phyloP scores from a whole-genome alignment of 1,284 basidiomycete genomes.

The Fomes fomentarius region DNA sequence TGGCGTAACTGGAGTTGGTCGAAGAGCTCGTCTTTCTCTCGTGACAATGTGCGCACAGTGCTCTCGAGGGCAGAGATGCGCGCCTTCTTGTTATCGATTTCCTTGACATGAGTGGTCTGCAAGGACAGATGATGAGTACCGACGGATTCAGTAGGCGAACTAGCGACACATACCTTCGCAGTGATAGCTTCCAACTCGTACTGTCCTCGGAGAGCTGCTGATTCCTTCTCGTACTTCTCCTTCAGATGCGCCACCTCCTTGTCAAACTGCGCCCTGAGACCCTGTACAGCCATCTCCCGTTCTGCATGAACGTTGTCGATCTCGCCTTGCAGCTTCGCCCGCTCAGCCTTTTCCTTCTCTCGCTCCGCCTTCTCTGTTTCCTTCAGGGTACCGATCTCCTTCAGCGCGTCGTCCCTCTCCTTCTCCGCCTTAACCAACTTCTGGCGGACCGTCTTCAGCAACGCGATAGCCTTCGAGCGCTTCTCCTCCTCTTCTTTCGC shows the following conservation, averaged over 20 bases:
- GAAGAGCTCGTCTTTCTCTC: constrained; percentile 80
- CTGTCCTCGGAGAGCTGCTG: constrained; percentile 65
- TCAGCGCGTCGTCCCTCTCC: constrained; percentile 79
- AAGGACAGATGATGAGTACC: too few relatives aligned
- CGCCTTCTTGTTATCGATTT: constrained; percentile 60
- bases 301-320: constrained; percentile 64
- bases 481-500: constrained; percentile 96
- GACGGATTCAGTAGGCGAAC: too few relatives aligned
- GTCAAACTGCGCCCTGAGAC: constrained; percentile 75
- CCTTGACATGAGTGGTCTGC: constrained; percentile 75
- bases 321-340: constrained; percentile 56
- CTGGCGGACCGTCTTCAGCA: constrained; percentile 90
- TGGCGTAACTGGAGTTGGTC: constrained; percentile 85
- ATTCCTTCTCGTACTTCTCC: constrained; percentile 78
- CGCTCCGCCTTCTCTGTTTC: constrained; percentile 63
- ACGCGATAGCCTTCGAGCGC: constrained; percentile 86
- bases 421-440: constrained; percentile 93
- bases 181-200: constrained; percentile 78
- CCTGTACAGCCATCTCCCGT: constrained; percentile 71
- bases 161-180: constrained; percentile 74
- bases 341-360: constrained; percentile 70
- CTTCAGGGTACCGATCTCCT: constrained; percentile 53
- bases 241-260: constrained; percentile 66
- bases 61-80: constrained; percentile 74
- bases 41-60: constrained; percentile 65